Evolutionary conservation across 352 stramenopile species (phyloP).

Genomic region (Pythium utonaiense): DNA sequence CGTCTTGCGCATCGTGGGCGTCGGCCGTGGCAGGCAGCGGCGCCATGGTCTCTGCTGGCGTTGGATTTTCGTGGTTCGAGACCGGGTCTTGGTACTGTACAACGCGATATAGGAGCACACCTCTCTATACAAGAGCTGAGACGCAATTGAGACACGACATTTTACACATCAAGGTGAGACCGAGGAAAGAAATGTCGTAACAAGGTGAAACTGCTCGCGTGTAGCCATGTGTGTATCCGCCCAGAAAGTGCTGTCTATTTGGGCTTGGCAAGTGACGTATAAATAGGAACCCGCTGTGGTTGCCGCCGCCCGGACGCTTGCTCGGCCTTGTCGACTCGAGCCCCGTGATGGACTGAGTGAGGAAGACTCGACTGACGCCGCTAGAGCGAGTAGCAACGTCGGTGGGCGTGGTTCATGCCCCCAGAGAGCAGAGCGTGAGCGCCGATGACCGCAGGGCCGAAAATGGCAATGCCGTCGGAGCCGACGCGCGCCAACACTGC

Average conservation of each 20-base stretch:
- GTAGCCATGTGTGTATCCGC: slow-evolving; percentile 18
- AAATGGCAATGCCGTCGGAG: slow-evolving; percentile 1
- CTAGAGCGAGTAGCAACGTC: background rate
- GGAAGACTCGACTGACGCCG: background rate
- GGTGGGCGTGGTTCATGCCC: background rate
- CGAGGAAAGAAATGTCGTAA: background rate
- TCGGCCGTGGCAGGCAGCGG: background rate
- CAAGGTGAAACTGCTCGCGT: background rate
- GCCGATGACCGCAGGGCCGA: background rate
- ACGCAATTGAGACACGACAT: background rate
- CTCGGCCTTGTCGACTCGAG: background rate
- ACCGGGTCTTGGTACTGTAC: no score
- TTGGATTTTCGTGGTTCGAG: slow-evolving; percentile 6
- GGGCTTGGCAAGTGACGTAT: no score
- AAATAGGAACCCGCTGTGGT: no score
- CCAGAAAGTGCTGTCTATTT: no score
- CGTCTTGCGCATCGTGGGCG: slow-evolving; percentile 1
- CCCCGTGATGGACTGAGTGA: background rate
- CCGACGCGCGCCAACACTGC: background rate
- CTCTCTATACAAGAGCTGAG: background rate
- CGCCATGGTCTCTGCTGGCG: no score
- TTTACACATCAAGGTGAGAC: slow-evolving; percentile 14
- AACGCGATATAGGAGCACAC: background rate
- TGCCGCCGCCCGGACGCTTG: no score
- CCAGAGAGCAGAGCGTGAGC: background rate